Percentiles rank a stretch among this genome's conserved stretches.
phyloP scores from a whole-genome alignment of 2,329 filamentous ascomycete species.

The Gnomoniopsis sp. region DNA sequence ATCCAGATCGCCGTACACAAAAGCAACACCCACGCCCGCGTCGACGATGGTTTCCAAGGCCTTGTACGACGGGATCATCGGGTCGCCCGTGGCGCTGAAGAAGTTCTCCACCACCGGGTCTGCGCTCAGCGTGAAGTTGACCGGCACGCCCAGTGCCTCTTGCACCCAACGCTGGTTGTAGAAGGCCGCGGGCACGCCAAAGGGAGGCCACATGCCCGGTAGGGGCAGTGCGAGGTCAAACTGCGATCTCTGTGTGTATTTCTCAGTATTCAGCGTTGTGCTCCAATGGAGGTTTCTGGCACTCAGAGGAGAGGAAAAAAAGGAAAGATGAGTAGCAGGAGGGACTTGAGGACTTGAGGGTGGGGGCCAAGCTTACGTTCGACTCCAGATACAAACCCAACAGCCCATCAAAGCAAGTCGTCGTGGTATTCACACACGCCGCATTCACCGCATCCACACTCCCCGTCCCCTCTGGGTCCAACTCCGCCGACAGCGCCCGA shows the following conservation, averaged over 20 bases:
- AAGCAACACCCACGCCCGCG: conserved; percentile 47
- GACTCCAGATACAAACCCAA: conserved; percentile 40
- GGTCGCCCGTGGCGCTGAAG: conserved; percentile 33
- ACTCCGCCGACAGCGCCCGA: conserved; percentile 26
- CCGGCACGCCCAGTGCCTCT: conserved; percentile 48
- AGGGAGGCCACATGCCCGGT: conserved; percentile 44
- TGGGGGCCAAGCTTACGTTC: background rate
- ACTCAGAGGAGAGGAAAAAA: no score
- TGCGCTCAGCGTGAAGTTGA: conserved; percentile 47
- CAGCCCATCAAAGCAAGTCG: conserved; percentile 6
- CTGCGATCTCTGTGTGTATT: conserved; percentile 38
- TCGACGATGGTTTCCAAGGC: conserved; percentile 47
- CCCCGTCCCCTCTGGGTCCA: conserved; percentile 38
- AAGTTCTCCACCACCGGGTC: conserved; percentile 31
- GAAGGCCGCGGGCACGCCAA: conserved; percentile 45
- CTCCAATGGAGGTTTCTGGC: no score
- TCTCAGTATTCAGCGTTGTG: no score
- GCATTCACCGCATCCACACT: conserved; percentile 16
- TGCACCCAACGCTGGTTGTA: conserved; percentile 53
- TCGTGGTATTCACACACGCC: conserved; percentile 8
- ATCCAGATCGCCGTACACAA: conserved; percentile 54
- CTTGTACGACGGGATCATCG: conserved; percentile 20
- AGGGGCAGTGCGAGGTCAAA: conserved; percentile 50
- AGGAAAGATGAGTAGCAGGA: no score
- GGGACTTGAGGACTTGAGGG: no score